Conservation (phyloP, 192 early-diverging fungal species). For the Diversispora epigaea region DNA sequence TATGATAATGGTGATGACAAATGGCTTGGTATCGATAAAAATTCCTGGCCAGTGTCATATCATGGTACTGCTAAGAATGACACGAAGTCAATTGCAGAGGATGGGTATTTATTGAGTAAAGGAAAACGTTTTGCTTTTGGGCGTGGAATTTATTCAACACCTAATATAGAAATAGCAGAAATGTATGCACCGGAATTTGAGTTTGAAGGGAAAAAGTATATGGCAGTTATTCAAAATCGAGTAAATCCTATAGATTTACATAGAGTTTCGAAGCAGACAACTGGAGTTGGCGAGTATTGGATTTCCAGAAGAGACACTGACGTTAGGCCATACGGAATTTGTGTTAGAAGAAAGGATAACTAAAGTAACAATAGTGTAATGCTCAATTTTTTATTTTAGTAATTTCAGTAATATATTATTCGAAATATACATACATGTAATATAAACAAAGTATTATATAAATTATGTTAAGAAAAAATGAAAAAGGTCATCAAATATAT, state of each 20-base stretch:
- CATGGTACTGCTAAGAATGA: slow-evolving; percentile 22
- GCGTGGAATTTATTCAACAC: slow-evolving; percentile 18
- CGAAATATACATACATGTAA: too few relatives aligned
- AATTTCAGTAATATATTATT: too few relatives aligned
- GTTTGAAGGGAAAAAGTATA: neutral
- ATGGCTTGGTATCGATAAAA: slow-evolving; percentile 8
- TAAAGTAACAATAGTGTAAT: too few relatives aligned
- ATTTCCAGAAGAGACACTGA: neutral
- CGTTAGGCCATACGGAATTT: slow-evolving; percentile 27
- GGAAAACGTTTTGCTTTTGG: slow-evolving; percentile 14
- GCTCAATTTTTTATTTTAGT: too few relatives aligned
- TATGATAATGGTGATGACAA: slow-evolving; percentile 12
- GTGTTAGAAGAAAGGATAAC: slow-evolving; percentile 17
- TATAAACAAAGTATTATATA: too few relatives aligned
- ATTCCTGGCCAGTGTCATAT: slow-evolving; percentile 17
- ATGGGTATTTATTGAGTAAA: slow-evolving; percentile 16
- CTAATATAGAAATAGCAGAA: slow-evolving; percentile 1
- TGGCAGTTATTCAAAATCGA: slow-evolving; percentile 15
- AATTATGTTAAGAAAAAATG: too few relatives aligned
- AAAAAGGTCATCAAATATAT: too few relatives aligned
- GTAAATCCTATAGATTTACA: slow-evolving; percentile 3
- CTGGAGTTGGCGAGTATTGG: slow-evolving; percentile 23
- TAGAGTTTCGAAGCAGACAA: neutral
- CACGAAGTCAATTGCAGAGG: neutral
- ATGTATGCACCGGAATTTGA: neutral